phyloP scores from a whole-genome alignment of 306 rosid genomes.

The Mimosa pudica region DNA sequence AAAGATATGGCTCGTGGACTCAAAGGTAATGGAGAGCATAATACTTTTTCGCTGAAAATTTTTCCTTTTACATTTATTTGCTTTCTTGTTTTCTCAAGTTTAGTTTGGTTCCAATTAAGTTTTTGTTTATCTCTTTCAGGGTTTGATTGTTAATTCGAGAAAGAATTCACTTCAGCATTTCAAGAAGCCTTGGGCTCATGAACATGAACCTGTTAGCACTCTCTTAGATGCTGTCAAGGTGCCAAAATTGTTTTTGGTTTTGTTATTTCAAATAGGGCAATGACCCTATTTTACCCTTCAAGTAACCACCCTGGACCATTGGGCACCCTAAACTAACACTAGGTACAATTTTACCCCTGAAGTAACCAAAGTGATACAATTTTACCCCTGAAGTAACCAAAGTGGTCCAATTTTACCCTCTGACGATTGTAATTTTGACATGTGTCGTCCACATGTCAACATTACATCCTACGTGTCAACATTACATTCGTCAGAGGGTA shows the following conservation, averaged over 20 bases:
- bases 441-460: no score
- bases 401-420: no score
- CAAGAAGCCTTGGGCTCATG: constrained; percentile 88
- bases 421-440: no score
- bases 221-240: constrained; percentile 72
- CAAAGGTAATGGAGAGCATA: constrained; percentile 49
- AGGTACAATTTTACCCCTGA: no score
- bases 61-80: neutral
- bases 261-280: no score
- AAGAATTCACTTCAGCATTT: constrained; percentile 69
- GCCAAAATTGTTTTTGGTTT: neutral
- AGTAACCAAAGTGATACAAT: no score
- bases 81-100: neutral
- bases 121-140: constrained; percentile 47
- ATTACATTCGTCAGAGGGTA: no score
- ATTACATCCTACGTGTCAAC: no score
- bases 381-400: no score
- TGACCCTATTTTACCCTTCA: no score
- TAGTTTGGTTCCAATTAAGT: neutral
- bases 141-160: constrained; percentile 68
- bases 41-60: neutral
- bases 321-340: no score
- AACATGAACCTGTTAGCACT: constrained; percentile 60
- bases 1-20: constrained; percentile 79
- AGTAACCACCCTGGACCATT: no score